Base-by-base conservation (phyloP, 2,329 filamentous ascomycete species). In the Penicillium sumatraense region DNA sequence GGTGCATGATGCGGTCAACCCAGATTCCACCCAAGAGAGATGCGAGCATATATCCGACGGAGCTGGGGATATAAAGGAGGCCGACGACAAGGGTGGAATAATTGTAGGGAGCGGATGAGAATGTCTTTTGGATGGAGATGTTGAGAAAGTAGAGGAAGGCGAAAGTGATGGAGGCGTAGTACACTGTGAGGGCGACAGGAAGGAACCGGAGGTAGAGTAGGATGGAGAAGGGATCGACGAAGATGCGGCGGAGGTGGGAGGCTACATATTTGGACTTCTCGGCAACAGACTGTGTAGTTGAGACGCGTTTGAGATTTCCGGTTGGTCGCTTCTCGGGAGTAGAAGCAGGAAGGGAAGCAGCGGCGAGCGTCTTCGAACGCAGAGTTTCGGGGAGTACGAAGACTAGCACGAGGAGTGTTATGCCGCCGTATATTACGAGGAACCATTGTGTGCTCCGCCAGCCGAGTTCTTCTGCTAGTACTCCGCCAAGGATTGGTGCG, bases 391-490 rank as follows among this genome's bases (percentile, higher is more conserved):
- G 63, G 9, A 65, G 58, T 1, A 71, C 64, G 3, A 73, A 59
- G 50, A 70, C 74, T 36, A 51, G 66, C 16, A 53, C 54, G 33
- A 54, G 61, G 50, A 74, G 62, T 27, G 75, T 78, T 58, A 78
- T 47, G 3, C 71, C 83, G 33, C 89, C 90, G 66, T 89, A 93
- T 20, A 87, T 86, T 18, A 84, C 81, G 36, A 91, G 80, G 62
- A 91, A 91, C 87, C 89, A 95, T 78, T 91, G 85, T 1, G 89
- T 90, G 31, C 86, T 86, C 64, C 88, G 80, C 91, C 91, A 95
- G 1, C 87, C 85, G 66, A 89, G 86, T 6, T 73, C 79, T 62
- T 90, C 76, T 1, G 88, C 81, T n/a, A 96, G 74, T 0, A 81
- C 84, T 38, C 90, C 91, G 49, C 90, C 91, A 26, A 95, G 79